Base-by-base conservation (phyloP, 163 green algal species). In the Chlamydomonas reinhardtii region DNA sequence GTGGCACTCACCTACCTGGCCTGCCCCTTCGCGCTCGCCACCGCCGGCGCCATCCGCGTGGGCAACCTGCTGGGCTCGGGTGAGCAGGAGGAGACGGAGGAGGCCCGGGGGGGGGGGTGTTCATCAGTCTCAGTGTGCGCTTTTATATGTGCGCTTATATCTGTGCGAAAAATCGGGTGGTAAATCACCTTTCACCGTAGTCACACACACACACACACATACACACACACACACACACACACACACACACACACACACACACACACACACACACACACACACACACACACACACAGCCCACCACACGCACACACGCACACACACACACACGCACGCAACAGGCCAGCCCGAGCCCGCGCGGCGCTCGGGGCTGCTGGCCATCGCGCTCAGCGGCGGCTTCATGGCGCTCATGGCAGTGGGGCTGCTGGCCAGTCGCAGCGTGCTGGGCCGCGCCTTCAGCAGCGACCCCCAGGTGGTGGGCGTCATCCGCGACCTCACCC, bases 31-130 rank as follows among this genome's bases (percentile, higher is more conserved):
- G 91, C 90, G 34, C 87, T 95, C 34, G 85, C 82, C 37, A 90
- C 85, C 25, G 90, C 90, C 22, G 90, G 80, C 14, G 86, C 86
- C 32, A 94, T 95, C 84, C 82, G 93, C 0, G 91, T 94, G 24
- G 93, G 93, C 59, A 96, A 94, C 77, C 74, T 94, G 66, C 80
- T 94, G 34, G 93, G 93, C 31, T 73, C 86, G 11, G 71, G 71
- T 77, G 24, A 72, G 79, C 1, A 6, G 31, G 3, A 15, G 3
- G 68, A n/a, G 68, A 32, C 48, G 17, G 48, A 56, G 48, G 48
- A 12, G 48, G 48, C 6, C 14, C 11, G 14, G 48, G 5, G 22
- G 56, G 56, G 5, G 56, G 56, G 56, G 20, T 3, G n/a, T n/a
- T n/a, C n/a, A n/a, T n/a, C n/a, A n/a, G n/a, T n/a, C n/a, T n/a